A percentile compares a stretch with the other conserved stretches of the same genome.
These are phyloP conservation scores for Calonectria hawksworthii DNA, from an alignment of 2,329 filamentous ascomycete genomes.

Conservation along the genomic window DNA sequence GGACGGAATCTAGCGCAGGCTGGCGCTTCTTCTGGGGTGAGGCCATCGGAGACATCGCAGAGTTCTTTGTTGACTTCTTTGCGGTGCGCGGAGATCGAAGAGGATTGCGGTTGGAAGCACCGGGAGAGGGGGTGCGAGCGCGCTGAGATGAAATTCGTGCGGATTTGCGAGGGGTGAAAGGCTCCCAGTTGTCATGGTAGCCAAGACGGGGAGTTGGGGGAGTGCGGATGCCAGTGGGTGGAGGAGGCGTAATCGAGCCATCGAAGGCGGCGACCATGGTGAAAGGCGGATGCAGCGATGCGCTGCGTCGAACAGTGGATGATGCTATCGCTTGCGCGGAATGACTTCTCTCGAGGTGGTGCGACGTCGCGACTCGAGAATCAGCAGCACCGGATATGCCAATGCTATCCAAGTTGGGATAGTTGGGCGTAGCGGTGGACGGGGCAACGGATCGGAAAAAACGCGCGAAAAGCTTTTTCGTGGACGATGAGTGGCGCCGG, in stretches of 20 bases:
- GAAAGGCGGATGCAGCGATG: conserved; percentile 30
- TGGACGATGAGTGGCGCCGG: background rate
- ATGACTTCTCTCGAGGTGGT: conserved; percentile 21
- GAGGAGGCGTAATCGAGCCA: conserved; percentile 70
- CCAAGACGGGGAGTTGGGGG: conserved; percentile 79
- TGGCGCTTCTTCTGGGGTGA: conserved; percentile 67
- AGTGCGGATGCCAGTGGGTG: conserved; percentile 70
- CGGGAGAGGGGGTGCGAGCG: conserved; percentile 69
- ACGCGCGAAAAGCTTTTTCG: conserved; percentile 20
- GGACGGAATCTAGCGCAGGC: conserved; percentile 61
- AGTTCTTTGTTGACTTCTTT: conserved; percentile 49
- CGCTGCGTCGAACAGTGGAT: conserved; percentile 26
- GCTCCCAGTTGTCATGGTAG: conserved; percentile 77
- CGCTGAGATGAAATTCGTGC: conserved; percentile 73
- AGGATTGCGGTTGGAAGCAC: conserved; percentile 51
- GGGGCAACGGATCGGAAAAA: conserved; percentile 9
- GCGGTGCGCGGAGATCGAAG: conserved; percentile 50
- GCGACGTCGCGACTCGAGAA: conserved; percentile 34
- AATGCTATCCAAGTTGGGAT: conserved; percentile 33
- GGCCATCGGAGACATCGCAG: conserved; percentile 58
- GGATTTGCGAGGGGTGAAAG: conserved; percentile 80
- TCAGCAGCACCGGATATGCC: conserved; percentile 36
- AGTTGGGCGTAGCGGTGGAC: conserved; percentile 15
- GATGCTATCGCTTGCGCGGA: conserved; percentile 15
- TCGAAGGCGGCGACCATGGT: conserved; percentile 47